Conservation (phyloP, 176 grass and related monocot species). For the Neostapfia colusana region DNA sequence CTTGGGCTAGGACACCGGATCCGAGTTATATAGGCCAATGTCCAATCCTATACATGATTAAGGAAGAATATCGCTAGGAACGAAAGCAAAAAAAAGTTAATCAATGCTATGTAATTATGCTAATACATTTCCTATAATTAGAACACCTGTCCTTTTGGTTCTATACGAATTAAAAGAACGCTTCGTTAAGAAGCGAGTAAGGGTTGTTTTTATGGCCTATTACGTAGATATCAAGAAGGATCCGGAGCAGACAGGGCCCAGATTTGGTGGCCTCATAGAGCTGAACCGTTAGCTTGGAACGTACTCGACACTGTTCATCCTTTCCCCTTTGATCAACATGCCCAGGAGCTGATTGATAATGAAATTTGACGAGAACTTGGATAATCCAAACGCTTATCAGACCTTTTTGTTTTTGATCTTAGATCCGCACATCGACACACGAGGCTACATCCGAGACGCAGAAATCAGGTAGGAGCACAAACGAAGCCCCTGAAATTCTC, state of each 20-base stretch:
- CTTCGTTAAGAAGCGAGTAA: background rate
- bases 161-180: too few relatives aligned
- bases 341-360: background rate
- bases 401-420: too few relatives aligned
- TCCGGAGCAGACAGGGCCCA: conserved; percentile 13
- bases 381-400: too few relatives aligned
- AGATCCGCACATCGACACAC: background rate
- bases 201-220: conserved; percentile 21
- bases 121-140: too few relatives aligned
- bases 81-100: too few relatives aligned
- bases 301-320: conserved; percentile 30
- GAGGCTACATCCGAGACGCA: background rate
- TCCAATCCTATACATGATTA: too few relatives aligned
- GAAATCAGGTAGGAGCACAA: background rate
- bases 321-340: background rate
- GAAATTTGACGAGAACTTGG: background rate
- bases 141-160: too few relatives aligned
- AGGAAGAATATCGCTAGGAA: too few relatives aligned
- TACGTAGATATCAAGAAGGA: conserved; percentile 46
- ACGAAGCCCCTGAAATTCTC: background rate
- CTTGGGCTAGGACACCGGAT: too few relatives aligned
- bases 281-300: conserved; percentile 26
- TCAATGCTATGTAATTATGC: too few relatives aligned
- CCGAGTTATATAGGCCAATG: too few relatives aligned
- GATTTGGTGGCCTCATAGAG: conserved; percentile 28